Evolutionary conservation across 441 rosid species (phyloP).

Genomic region (Pelargonium citronellum): DNA sequence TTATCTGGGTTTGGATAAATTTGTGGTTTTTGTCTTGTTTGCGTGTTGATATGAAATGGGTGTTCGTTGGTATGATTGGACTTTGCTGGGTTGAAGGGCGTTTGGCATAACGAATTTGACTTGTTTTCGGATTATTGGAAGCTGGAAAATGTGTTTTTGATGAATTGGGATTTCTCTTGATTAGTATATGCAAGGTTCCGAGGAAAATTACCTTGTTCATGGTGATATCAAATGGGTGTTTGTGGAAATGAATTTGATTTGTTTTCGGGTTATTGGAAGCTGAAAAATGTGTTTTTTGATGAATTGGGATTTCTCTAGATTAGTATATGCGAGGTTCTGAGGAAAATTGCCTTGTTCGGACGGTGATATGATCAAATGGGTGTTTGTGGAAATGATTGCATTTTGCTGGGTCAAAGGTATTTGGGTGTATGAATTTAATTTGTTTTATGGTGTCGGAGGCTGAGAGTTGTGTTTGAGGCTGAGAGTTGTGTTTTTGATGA

Average conservation of each 20-base stretch:
- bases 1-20: constrained; percentile 8
- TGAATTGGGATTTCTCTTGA: background rate
- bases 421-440: background rate
- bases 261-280: background rate
- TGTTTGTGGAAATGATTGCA: background rate
- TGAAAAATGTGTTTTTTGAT: background rate
- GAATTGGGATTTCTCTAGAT: background rate
- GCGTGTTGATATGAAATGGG: background rate
- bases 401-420: background rate
- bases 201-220: too few relatives aligned
- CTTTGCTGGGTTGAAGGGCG: background rate
- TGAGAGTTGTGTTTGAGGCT: background rate
- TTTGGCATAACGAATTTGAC: background rate
- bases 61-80: background rate
- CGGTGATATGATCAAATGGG: background rate
- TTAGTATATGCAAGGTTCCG: too few relatives aligned
- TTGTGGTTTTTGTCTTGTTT: background rate
- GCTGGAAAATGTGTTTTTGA: background rate
- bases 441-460: background rate
- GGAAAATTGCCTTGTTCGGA: too few relatives aligned
- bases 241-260: background rate
- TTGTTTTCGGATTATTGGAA: background rate
- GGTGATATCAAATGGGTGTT: background rate
- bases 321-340: too few relatives aligned
- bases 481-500: background rate